Evolutionary conservation across 805 yeast genomes (phyloP).

Genomic region (Nakazawaea wyomingensis): DNA sequence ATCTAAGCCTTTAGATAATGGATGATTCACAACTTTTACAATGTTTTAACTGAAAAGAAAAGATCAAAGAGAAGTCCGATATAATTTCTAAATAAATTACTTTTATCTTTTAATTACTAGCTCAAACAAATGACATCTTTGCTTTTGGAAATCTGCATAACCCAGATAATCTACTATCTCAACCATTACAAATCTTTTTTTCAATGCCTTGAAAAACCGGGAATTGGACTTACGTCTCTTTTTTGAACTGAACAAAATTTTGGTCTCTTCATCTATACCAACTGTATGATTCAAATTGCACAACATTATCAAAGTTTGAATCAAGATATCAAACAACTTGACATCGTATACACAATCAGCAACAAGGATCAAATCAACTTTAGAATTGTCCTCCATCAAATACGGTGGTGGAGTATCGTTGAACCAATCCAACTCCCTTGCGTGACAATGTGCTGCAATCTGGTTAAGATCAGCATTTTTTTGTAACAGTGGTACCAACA

Average conservation of each 20-base stretch:
- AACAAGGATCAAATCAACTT: constrained; percentile 44
- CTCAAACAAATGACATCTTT: constrained; percentile 37
- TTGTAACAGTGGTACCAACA: constrained; percentile 42
- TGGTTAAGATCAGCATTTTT: constrained; percentile 38
- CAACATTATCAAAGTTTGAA: constrained; percentile 42
- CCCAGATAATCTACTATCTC: constrained; percentile 29
- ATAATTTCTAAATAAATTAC: no score
- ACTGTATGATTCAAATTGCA: constrained; percentile 18
- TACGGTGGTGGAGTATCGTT: constrained; percentile 34
- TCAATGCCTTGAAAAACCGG: constrained; percentile 23
- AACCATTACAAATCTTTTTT: constrained; percentile 26
- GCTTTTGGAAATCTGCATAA: constrained; percentile 30
- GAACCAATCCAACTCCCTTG: constrained; percentile 42
- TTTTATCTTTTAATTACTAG: constrained; percentile 24
- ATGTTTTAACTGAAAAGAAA: no score
- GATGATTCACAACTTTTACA: no score
- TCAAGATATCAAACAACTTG: constrained; percentile 46
- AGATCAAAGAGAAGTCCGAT: no score
- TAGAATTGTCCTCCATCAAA: constrained; percentile 20
- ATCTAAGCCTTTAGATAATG: neutral
- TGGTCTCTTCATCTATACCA: constrained; percentile 27
- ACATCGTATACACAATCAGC: constrained; percentile 60
- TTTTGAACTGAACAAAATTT: constrained; percentile 47
- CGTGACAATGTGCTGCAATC: constrained; percentile 30
- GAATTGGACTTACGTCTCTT: constrained; percentile 41